These are phyloP conservation scores for Neocatenulostroma microsporum DNA, from an alignment of 2,329 filamentous ascomycete species.

Conservation along the genomic window DNA sequence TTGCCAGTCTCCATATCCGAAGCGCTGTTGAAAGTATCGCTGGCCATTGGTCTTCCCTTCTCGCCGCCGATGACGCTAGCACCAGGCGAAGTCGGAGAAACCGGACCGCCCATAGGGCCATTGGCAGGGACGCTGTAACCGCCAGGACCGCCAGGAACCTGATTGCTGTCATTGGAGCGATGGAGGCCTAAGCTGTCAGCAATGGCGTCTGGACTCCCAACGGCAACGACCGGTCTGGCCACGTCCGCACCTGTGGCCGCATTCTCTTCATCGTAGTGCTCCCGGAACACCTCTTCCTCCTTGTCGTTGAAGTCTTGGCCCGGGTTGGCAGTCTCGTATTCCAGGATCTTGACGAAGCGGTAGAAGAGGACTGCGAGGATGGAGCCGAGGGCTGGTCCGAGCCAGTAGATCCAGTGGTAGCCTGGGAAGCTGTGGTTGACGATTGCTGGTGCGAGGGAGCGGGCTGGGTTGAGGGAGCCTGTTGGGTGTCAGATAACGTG, in stretches of 20 bases:
- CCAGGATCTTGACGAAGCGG: conserved; percentile 41
- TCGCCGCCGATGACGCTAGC: no score
- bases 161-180: neutral
- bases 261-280: conserved; percentile 31
- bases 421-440: conserved; percentile 34
- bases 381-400: conserved; percentile 41
- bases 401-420: conserved; percentile 48
- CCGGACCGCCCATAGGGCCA: no score
- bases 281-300: conserved; percentile 31
- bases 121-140: neutral
- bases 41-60: no score
- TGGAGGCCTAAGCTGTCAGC: conserved; percentile 5
- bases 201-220: conserved; percentile 1
- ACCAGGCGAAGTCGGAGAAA: no score
- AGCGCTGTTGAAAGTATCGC: no score
- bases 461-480: conserved; percentile 42
- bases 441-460: conserved; percentile 44
- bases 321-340: conserved; percentile 46
- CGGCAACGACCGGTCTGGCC: conserved; percentile 17
- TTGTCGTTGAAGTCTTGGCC: conserved; percentile 41
- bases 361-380: conserved; percentile 43
- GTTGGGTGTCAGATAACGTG: conserved; percentile 1
- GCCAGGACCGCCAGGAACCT: neutral
- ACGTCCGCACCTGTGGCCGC: conserved; percentile 26
- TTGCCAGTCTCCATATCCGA: no score